phyloP scores from a whole-genome alignment of 257 asterid species.

The Catharanthus roseus region DNA sequence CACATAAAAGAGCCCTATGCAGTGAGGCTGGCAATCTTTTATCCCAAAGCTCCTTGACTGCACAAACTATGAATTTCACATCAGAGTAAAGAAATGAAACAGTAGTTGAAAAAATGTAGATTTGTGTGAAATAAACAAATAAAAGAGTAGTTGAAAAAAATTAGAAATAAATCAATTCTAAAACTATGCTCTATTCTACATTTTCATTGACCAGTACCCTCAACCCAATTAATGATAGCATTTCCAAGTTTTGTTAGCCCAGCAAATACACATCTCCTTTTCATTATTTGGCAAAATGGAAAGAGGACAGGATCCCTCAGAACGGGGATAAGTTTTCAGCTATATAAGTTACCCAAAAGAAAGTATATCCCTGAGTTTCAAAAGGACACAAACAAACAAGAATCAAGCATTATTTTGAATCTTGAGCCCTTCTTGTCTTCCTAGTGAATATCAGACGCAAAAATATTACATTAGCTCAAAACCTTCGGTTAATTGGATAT shows the following conservation, averaged over 20 bases:
- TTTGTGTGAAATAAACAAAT: neutral
- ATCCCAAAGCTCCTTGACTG: conserved; percentile 1
- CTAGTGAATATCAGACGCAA: neutral
- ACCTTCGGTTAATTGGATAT: neutral
- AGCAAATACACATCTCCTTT: neutral
- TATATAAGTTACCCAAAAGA: neutral
- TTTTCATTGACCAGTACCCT: neutral
- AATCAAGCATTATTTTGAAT: neutral
- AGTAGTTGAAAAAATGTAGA: neutral
- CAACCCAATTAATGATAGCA: neutral
- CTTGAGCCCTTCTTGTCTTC: neutral
- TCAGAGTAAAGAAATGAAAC: neutral
- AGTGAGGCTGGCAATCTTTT: neutral
- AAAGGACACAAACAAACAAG: neutral
- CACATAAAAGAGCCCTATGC: neutral
- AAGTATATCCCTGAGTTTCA: neutral
- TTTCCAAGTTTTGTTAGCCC: neutral
- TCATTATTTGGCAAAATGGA: neutral
- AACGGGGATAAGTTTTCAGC: neutral
- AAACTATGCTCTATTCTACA: neutral
- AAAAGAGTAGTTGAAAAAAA: neutral
- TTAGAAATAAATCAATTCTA: neutral
- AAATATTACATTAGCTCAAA: neutral
- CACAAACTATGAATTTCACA: neutral
- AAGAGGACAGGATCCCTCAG: neutral